These are phyloP conservation scores for Candida palmyrensis DNA, from an alignment of 805 yeast species.

Conservation along the genomic window DNA sequence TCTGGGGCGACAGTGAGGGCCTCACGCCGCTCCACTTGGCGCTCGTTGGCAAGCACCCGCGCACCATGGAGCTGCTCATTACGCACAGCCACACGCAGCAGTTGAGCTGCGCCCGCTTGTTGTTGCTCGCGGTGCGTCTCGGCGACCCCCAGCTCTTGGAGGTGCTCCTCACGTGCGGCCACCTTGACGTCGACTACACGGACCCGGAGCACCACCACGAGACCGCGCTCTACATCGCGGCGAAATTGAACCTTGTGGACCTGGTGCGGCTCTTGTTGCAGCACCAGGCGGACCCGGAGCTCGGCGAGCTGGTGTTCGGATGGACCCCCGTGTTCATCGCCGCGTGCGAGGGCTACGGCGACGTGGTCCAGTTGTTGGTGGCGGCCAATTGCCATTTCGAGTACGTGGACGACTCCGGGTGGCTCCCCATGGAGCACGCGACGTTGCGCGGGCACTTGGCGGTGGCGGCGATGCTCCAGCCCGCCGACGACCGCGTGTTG, in stretches of 20 bases:
- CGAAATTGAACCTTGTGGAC: conserved; percentile 53
- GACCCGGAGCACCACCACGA: conserved; percentile 58
- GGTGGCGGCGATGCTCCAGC: conserved; percentile 59
- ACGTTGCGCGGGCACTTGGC: conserved; percentile 80
- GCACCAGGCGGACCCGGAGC: conserved; percentile 66
- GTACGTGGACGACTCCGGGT: conserved; percentile 75
- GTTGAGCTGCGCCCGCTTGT: conserved; percentile 48
- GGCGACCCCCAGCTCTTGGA: conserved; percentile 53
- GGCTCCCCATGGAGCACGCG: conserved; percentile 98
- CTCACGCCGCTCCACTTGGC: conserved; percentile 82
- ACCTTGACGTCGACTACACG: conserved; percentile 59
- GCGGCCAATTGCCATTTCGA: conserved; percentile 49
- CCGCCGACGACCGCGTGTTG: conserved; percentile 32
- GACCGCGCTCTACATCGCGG: conserved; percentile 78
- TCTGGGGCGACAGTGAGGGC: conserved; percentile 77
- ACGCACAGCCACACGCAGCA: conserved; percentile 35
- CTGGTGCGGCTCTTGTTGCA: conserved; percentile 52
- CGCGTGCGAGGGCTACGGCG: conserved; percentile 73
- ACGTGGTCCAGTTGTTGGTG: conserved; percentile 52
- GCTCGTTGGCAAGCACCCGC: conserved; percentile 76
- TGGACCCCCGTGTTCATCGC: conserved; percentile 95
- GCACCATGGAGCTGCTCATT: conserved; percentile 60
- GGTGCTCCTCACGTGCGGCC: conserved; percentile 48
- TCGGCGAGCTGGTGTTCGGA: conserved; percentile 73
- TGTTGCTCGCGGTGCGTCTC: conserved; percentile 65